phyloP scores from a whole-genome alignment of 2,329 filamentous ascomycete genomes.

The Alternaria brassicae region DNA sequence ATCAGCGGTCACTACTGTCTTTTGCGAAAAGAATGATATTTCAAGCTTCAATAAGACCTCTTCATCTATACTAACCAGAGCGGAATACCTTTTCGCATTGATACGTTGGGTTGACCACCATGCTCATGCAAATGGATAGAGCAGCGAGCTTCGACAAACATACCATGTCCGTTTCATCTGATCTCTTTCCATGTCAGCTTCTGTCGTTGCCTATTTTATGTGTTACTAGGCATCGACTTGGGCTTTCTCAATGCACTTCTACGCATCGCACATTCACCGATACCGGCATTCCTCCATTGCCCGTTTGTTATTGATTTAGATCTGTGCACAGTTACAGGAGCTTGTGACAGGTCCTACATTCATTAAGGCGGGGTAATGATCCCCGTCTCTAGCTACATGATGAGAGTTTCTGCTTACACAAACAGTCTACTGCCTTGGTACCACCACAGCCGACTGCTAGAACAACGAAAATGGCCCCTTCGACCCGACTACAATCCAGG shows the following conservation, averaged over 20 bases:
- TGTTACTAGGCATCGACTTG: neutral
- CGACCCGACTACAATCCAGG: conserved; percentile 12
- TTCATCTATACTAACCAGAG: neutral
- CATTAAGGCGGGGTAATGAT: neutral
- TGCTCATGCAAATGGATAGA: neutral
- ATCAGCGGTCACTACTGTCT: neutral
- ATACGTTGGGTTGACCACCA: neutral
- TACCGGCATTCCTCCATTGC: neutral
- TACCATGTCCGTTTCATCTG: neutral
- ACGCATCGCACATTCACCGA: neutral
- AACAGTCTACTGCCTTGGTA: neutral
- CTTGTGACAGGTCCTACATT: neutral
- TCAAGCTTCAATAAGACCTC: neutral
- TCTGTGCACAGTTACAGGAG: neutral
- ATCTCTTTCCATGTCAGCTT: neutral
- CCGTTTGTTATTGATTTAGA: neutral
- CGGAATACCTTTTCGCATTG: neutral
- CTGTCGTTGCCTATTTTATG: neutral
- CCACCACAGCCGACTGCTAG: neutral
- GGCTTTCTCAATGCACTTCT: neutral
- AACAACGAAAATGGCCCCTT: conserved; percentile 20
- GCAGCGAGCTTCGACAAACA: neutral
- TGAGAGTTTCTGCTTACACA: neutral
- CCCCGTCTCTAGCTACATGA: neutral
- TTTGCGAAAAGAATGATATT: neutral